Base-by-base conservation (phyloP, 805 yeast species). In the Zygoascus biomembranicola region DNA sequence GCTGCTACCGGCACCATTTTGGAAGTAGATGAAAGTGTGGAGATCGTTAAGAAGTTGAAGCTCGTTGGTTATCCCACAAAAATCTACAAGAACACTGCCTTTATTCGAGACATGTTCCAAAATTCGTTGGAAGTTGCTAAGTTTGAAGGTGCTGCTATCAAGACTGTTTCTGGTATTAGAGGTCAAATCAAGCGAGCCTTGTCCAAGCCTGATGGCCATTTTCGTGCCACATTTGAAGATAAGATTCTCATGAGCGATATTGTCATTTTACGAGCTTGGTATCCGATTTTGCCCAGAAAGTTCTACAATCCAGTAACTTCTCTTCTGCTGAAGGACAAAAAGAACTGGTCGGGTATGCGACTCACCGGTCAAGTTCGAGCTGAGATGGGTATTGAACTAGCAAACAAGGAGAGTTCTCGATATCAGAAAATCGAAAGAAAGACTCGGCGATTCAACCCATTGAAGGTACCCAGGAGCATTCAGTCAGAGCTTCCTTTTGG, bases 301-400 rank as follows among this genome's bases (percentile, higher is more conserved):
- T 94, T 89, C 71, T 95, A 92, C 71, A 95, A 94, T 66, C 98
- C 98, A 1, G 98, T 94, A 19, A 87, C 97, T 0, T 94, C 99
- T 1, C 74, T 92, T 66, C 75, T 95, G 62, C 70, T 90, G 55
- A 66, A 73, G 37, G 80, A 89, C 60, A 94, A 94, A 71, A 74
- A 77, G 32, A 87, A 87, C 63, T 94, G 99, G 99, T 80, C 80
- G 64, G 99, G 99, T 58, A 90, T 94, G 95, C 80, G 96, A 66
- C 76, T 92, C 57, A 94, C 97, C 0, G 99, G 99, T 54, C 85
- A 85, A 63, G 90, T 94, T 44, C 81, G 99, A 63, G 92, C 94
- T 20, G 95, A 78, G 23, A 69, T 77, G 60, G 78, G 77, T 41
- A 64, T 89, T 47, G 80, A 78, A 19, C 81, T 94, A 0, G 92